Base-by-base conservation (phyloP, 164 flowering plant genomes). In the Magnolia officinalis region DNA sequence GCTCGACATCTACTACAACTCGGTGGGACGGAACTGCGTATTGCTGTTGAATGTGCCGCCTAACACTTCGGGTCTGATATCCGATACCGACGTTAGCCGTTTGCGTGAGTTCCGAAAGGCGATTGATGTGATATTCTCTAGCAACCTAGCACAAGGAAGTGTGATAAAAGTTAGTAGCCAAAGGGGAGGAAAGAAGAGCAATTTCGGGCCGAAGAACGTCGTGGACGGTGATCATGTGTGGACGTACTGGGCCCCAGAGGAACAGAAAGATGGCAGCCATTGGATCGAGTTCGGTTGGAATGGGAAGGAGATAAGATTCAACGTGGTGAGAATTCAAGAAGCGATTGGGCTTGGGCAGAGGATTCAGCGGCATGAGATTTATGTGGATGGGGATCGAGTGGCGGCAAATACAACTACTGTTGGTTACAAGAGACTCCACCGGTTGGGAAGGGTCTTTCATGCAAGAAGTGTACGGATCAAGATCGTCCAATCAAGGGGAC, bases 261-360 rank as follows among this genome's bases (percentile, higher is more conserved):
- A 86, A 0, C 72, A 75, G 2, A 75, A 78, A 4, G 73, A 74
- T 5, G 66, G 74, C 8, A 79, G 79, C 21, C 90, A 86, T 37
- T 94, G 99, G 99, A 89, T 96, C 49, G 96, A 96, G 29, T 52
- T 96, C 3, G 78, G 16, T 11, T 80, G 83, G 16, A 14, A 8
- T 8, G 49, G 3, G 7, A 77, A 73, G 72, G 83, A 78, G 71
- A 50, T 89, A 74, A 88, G 79, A 74, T 96, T 96, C 79, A 96
- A 93, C 80, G 96, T 96, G 77, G 74, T 96, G 26, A 89, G 96
- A 78, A 89, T 96, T 74, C 98, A 94, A 80, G 99, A 96, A 63
- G 93, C 99, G 1, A 89, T 96, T 11, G 96, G 97, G 73, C 86
- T 96, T 0, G 98, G 99, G 59, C 98, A 96, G 81, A 87, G 99